Percentiles rank a stretch among this genome's conserved stretches.
Evolutionary conservation across 495 filamentous ascomycete genomes (phyloP).

Genomic region (Lichina pygmaea): DNA sequence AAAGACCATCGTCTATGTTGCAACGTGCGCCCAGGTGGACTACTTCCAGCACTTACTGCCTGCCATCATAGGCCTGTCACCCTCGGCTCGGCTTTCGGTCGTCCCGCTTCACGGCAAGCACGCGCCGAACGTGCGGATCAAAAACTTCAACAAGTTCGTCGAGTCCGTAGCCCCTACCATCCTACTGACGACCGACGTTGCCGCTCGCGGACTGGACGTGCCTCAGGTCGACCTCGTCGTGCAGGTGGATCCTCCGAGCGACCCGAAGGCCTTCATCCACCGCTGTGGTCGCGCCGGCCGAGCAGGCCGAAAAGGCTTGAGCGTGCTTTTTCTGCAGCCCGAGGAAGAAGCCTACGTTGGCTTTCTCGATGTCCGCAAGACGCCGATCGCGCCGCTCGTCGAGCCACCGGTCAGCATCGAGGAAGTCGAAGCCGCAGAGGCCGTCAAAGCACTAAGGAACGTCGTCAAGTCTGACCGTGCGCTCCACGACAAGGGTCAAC

Average conservation of each 20-base stretch:
- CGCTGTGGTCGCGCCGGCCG: slow-evolving; percentile 79
- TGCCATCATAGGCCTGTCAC: slow-evolving; percentile 22
- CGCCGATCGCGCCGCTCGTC: slow-evolving; percentile 41
- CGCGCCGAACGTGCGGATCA: slow-evolving; percentile 45
- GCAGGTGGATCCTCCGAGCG: slow-evolving; percentile 73
- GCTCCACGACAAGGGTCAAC: slow-evolving; percentile 64
- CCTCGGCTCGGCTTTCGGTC: slow-evolving; percentile 29
- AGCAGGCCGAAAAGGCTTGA: slow-evolving; percentile 63
- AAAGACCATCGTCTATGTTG: slow-evolving; percentile 81
- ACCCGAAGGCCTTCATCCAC: slow-evolving; percentile 88
- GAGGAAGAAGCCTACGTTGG: slow-evolving; percentile 76
- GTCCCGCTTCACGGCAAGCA: slow-evolving; percentile 80
- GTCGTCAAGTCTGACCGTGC: slow-evolving; percentile 45
- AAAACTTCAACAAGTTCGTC: slow-evolving; percentile 58
- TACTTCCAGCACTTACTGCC: slow-evolving; percentile 64
- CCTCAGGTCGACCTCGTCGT: slow-evolving; percentile 85
- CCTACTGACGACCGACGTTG: slow-evolving; percentile 68
- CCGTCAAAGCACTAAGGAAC: slow-evolving; percentile 28
- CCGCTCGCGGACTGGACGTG: slow-evolving; percentile 75
- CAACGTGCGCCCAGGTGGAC: slow-evolving; percentile 86
- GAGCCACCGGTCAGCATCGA: slow-evolving; percentile 20
- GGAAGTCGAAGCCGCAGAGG: slow-evolving; percentile 24
- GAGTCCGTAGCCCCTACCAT: slow-evolving; percentile 38
- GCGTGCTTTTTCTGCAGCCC: slow-evolving; percentile 58
- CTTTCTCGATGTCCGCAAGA: slow-evolving; percentile 73